Percentiles rank a stretch among this genome's conserved stretches.
Conservation (phyloP, 2,329 filamentous ascomycete species). For the Emergomyces pasteurianus region DNA sequence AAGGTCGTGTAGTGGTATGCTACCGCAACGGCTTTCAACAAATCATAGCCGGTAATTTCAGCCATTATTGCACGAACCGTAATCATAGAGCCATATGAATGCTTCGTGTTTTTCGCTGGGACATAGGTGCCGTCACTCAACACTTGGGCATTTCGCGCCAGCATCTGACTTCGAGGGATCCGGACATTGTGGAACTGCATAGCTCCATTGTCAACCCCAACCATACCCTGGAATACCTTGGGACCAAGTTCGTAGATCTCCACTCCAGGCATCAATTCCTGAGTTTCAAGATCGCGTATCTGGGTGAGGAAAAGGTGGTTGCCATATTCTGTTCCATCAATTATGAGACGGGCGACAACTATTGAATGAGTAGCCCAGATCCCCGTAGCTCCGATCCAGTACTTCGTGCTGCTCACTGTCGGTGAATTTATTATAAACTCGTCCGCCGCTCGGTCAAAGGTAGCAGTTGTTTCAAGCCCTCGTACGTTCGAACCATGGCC, state of each 20-base stretch:
- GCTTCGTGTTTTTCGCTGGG: constrained; percentile 18
- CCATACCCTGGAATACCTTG: constrained; percentile 15
- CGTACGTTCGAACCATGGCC: constrained; percentile 22
- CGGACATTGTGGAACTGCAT: constrained; percentile 22
- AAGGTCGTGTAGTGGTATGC: constrained; percentile 20
- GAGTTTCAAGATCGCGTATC: constrained; percentile 17
- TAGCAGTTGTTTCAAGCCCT: constrained; percentile 23
- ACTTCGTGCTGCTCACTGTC: constrained; percentile 18
- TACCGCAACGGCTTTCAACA: constrained; percentile 24
- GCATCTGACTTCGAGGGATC: constrained; percentile 23
- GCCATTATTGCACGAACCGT: constrained; percentile 20
- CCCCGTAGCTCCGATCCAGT: constrained; percentile 21
- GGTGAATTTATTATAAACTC: constrained; percentile 23
- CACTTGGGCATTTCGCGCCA: constrained; percentile 20
- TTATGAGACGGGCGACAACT: constrained; percentile 20
- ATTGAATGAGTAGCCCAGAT: constrained; percentile 19
- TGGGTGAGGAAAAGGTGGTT: constrained; percentile 21
- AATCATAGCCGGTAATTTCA: constrained; percentile 15
- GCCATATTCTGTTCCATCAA: constrained; percentile 17
- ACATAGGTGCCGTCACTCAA: constrained; percentile 20
- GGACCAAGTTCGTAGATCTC: constrained; percentile 21
- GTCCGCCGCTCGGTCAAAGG: constrained; percentile 17
- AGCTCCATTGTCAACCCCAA: constrained; percentile 20
- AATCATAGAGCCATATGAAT: constrained; percentile 26
- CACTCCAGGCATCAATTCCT: constrained; percentile 16